Evolutionary conservation across 345 rosid genomes (phyloP).

Genomic region (Eucalyptus regnans): DNA sequence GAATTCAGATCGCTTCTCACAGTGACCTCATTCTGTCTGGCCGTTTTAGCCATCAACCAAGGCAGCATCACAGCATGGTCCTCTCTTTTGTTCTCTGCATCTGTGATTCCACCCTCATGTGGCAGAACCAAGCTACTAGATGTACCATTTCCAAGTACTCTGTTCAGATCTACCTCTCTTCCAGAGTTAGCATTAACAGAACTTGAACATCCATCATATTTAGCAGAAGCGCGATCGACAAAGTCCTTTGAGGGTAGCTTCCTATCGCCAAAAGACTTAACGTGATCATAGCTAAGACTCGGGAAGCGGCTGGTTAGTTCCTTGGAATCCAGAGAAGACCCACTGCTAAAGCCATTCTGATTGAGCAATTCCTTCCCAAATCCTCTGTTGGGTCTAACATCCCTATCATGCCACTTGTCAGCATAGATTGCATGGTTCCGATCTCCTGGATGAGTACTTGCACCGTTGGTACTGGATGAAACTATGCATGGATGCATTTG

Average conservation of each 20-base stretch:
- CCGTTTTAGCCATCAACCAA: constrained; percentile 50
- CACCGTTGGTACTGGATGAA: constrained; percentile 36
- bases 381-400: constrained; percentile 30
- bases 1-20: constrained; percentile 33
- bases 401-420: constrained; percentile 31
- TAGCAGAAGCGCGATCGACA: neutral
- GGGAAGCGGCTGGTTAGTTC: neutral
- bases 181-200: constrained; percentile 12
- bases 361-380: constrained; percentile 29
- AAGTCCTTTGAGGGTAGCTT: neutral
- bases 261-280: neutral
- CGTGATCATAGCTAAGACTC: constrained; percentile 5
- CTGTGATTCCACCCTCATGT: constrained; percentile 15
- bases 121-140: constrained; percentile 7
- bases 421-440: constrained; percentile 44
- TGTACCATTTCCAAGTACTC: constrained; percentile 21
- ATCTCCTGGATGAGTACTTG: constrained; percentile 27
- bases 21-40: constrained; percentile 15
- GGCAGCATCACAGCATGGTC: constrained; percentile 34
- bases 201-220: constrained; percentile 1
- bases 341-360: constrained; percentile 24
- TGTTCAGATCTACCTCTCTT: constrained; percentile 41
- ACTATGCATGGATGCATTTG: constrained; percentile 38
- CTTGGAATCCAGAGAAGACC: neutral
- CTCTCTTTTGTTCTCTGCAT: constrained; percentile 28